These are phyloP conservation scores for Malbranchea cinnamomea DNA, from an alignment of 2,329 filamentous ascomycete genomes.

Conservation along the genomic window DNA sequence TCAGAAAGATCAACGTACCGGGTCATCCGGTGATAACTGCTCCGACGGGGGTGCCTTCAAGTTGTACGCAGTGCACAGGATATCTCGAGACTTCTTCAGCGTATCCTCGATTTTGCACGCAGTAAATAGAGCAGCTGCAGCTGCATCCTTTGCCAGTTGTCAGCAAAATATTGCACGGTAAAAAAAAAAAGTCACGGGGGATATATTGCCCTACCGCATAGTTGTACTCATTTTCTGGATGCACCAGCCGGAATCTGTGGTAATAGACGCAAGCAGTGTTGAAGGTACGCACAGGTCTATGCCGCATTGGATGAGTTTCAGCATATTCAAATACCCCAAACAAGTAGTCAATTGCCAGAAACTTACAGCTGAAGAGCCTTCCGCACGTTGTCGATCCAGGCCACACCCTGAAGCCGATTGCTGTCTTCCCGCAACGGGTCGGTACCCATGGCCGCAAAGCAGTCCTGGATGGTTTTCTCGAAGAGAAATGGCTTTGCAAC, in stretches of 20 bases:
- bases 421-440: conserved; percentile 67
- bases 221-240: conserved; percentile 74
- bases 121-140: conserved; percentile 74
- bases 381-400: conserved; percentile 76
- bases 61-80: conserved; percentile 81
- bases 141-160: conserved; percentile 49
- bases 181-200: background rate
- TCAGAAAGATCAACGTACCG: conserved; percentile 36
- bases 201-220: conserved; percentile 34
- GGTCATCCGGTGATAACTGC: conserved; percentile 63
- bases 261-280: conserved; percentile 86
- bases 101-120: conserved; percentile 98
- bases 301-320: conserved; percentile 4
- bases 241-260: conserved; percentile 79
- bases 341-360: conserved; percentile 4
- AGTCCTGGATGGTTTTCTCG: conserved; percentile 63
- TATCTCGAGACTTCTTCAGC: conserved; percentile 88
- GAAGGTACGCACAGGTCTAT: conserved; percentile 74
- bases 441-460: conserved; percentile 52
- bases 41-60: conserved; percentile 56
- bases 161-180: conserved; percentile 4
- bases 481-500: conserved; percentile 63
- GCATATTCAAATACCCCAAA: conserved; percentile 3
- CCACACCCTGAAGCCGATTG: conserved; percentile 69
- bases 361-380: conserved; percentile 63